Evolutionary conservation across 1,284 basidiomycete genomes (phyloP), one percentile per base, ranked within the genome.

Genomic region (Apiotrichum sp.): DNA sequence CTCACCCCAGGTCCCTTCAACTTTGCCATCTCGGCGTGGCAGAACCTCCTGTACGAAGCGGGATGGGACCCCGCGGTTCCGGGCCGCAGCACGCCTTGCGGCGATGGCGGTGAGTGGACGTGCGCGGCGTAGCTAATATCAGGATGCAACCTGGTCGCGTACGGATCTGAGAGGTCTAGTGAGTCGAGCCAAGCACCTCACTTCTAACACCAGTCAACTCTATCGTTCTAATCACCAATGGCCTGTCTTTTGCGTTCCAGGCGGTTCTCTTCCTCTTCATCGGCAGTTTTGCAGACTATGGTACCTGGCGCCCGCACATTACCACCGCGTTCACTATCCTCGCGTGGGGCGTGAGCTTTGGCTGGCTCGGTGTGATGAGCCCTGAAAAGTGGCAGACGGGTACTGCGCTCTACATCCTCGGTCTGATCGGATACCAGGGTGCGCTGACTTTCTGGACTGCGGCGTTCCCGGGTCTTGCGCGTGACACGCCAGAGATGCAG

Each of bases 371-470:
- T 5, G 51, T 66, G 7, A 90, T 86, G 55, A 53, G 47, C 10
- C 61, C 71, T 10, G 53, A 33, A 31, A 57, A 61, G 48, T 66
- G 64, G 64, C 55, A 56, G 42, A 29, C 38, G 29, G 64, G 62
- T 3, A 57, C 61, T 0, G 62, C 61, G n/a, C 49, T 64, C 13
- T 66, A 62, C 51, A 57, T 66, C 50, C 50, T 62, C 16, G 64
- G 64, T 2, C 43, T 90, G 52, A 87, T 90, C 49, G 79, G 84
- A 0, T 90, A 89, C 68, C 88, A 90, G 82, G 83, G 86, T 54
- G 80, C 60, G 3, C 54, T 53, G 4, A 62, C 61, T 2, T 66
- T 66, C 50, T 66, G 63, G 58, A 55, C 58, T 5, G 64, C 64
- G 2, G 59, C 64, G 11, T 66, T 64, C 44, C 62, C 61, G 4